Evolutionary conservation across 352 stramenopile species (phyloP), one percentile per base, ranked within the genome.

Genomic region (Globisporangium nagaii): DNA sequence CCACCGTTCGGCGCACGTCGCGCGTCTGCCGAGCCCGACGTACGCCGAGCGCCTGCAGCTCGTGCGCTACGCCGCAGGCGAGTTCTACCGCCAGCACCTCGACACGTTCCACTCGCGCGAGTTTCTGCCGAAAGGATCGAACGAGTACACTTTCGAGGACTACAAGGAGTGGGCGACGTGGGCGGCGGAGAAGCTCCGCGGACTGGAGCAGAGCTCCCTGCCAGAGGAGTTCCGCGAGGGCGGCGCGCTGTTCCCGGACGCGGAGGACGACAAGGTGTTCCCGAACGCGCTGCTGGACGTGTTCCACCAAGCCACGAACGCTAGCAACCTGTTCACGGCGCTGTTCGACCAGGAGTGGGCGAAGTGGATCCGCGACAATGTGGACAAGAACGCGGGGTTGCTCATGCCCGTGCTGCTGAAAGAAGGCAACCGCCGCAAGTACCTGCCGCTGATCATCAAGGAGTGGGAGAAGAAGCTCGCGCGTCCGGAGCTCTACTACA

Each of bases 1-100:
- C 15, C 67, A 71, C 27, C 76, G 83, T 5, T 87, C 79, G 19
- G 73, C 81, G 40, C 59, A 46, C 22, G 64, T 93, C 13, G 72
- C 78, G 10, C 81, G 84, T 12, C 70, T 94, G 19, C 77, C 84
- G 13, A 90, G 79, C 48, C 64, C 84, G 9, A 75, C 76, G 4
- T 92, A 73, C 58, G 76, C 66, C 4, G 84, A 91, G 50, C 72
- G 74, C 1, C 62, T 94, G 48, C 84, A 94, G 49, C 68, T 92
- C 28, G 81, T 94, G 12, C 79, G 80, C 0, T 94, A 94, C 39
- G 76, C 51, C 8, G 79, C 79, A 31, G 84, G 84, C 11, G 77
- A 94, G 52, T 92, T 94, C 52, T 92, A 90, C 64, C 79, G 80
- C 24, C 67, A 88, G 69, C 82, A 92, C 50, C 65, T 88, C 19